Evolutionary conservation across 2,329 filamentous ascomycete species (phyloP).

Genomic region (Fusarium mexicanum): DNA sequence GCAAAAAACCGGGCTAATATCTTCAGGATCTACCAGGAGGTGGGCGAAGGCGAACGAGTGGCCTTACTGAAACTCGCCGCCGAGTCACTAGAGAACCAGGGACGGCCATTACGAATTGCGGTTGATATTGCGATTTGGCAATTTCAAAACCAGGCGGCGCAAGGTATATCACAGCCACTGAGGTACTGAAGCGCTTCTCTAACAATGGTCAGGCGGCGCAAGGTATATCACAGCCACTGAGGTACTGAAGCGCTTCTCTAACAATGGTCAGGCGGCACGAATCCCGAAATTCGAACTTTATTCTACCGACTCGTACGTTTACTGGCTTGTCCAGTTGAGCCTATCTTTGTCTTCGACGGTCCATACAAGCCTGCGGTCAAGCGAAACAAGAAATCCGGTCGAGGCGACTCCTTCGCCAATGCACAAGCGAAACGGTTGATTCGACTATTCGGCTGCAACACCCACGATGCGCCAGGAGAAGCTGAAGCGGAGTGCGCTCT

Average conservation of each 20-base stretch:
- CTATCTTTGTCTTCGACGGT: slow-evolving; percentile 91
- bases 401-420: slow-evolving; percentile 72
- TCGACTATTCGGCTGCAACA: slow-evolving; percentile 83
- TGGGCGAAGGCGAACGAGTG: slow-evolving; percentile 81
- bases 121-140: slow-evolving; percentile 98
- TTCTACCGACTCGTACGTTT: slow-evolving; percentile 90
- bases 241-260: neutral
- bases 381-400: slow-evolving; percentile 78
- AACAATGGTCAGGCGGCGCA: slow-evolving; percentile 71
- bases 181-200: neutral
- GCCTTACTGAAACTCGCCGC: slow-evolving; percentile 85
- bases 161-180: slow-evolving; percentile 57
- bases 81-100: slow-evolving; percentile 75
- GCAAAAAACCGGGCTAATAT: neutral
- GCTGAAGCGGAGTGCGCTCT: slow-evolving; percentile 96
- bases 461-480: slow-evolving; percentile 90
- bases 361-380: slow-evolving; percentile 88
- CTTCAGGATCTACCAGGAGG: slow-evolving; percentile 85
- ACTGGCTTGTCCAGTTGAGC: slow-evolving; percentile 79
- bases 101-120: slow-evolving; percentile 82
- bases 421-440: slow-evolving; percentile 86
- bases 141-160: slow-evolving; percentile 89
- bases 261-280: slow-evolving; percentile 72
- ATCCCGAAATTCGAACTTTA: slow-evolving; percentile 88
- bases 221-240: slow-evolving; percentile 54